phyloP scores from a whole-genome alignment of 2,329 filamentous ascomycete genomes.

The Microcera coccophila region DNA sequence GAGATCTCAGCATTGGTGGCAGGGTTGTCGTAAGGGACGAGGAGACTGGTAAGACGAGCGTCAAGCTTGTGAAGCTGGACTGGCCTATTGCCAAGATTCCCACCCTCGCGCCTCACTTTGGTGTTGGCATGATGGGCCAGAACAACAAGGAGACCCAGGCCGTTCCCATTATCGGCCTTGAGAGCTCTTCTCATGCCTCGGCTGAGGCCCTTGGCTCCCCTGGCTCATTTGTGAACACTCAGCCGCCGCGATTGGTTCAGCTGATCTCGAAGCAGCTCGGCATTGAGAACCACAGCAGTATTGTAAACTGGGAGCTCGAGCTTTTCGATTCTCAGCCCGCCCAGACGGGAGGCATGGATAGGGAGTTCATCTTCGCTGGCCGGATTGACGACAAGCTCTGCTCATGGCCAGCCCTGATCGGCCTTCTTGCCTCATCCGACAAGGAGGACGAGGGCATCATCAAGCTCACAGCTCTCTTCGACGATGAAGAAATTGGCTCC shows the following conservation, averaged over 20 bases:
- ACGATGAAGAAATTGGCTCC: slow-evolving; percentile 94
- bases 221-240: slow-evolving; percentile 73
- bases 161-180: slow-evolving; percentile 88
- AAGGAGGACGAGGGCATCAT: slow-evolving; percentile 62
- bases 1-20: slow-evolving; percentile 86
- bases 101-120: slow-evolving; percentile 91
- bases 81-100: slow-evolving; percentile 94
- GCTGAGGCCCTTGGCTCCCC: slow-evolving; percentile 52
- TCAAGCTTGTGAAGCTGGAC: slow-evolving; percentile 81
- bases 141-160: slow-evolving; percentile 89
- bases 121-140: slow-evolving; percentile 62
- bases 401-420: slow-evolving; percentile 86
- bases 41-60: slow-evolving; percentile 68
- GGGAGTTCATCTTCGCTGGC: slow-evolving; percentile 91
- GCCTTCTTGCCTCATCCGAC: slow-evolving; percentile 65
- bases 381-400: slow-evolving; percentile 98
- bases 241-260: slow-evolving; percentile 80
- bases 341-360: slow-evolving; percentile 76
- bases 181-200: slow-evolving; percentile 52
- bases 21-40: slow-evolving; percentile 77
- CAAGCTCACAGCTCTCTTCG: slow-evolving; percentile 90
- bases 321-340: slow-evolving; percentile 89
- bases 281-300: slow-evolving; percentile 64
- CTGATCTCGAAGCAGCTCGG: slow-evolving; percentile 76
- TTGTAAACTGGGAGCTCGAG: slow-evolving; percentile 96